Evolutionary conservation across 1,139 yeast species (phyloP).

Genomic region (Arxiozyma slooffiae): DNA sequence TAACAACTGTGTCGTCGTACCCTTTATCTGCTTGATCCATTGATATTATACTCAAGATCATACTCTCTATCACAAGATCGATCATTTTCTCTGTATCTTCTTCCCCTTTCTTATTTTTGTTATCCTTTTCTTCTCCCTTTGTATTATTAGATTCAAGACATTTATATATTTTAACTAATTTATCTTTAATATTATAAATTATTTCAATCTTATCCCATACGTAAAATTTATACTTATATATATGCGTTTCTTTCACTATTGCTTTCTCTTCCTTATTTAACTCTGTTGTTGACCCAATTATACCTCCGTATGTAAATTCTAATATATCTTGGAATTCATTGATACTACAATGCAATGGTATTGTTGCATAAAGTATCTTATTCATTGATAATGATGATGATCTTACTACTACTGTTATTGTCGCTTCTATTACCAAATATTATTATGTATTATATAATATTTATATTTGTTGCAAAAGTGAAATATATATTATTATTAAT

Average conservation of each 20-base stretch:
- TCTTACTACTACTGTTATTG: too few relatives aligned
- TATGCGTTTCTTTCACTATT: not conserved
- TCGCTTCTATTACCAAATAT: too few relatives aligned
- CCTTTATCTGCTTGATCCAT: not conserved
- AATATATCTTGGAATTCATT: not conserved
- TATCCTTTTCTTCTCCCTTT: not conserved
- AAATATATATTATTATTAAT: too few relatives aligned
- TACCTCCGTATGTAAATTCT: not conserved
- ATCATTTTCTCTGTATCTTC: not conserved
- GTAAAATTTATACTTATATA: not conserved
- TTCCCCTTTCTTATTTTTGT: not conserved
- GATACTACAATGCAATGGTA: not conserved
- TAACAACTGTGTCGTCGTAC: not conserved
- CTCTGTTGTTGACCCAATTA: not conserved
- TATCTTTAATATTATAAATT: not conserved
- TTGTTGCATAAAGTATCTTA: too few relatives aligned
- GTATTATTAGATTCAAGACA: not conserved
- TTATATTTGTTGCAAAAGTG: too few relatives aligned
- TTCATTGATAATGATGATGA: too few relatives aligned
- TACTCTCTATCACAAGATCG: conserved; percentile 2
- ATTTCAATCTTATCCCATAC: conserved; percentile 2
- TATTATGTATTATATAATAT: too few relatives aligned
- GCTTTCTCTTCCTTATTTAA: too few relatives aligned
- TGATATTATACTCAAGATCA: not conserved
- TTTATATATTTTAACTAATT: conserved; percentile 1